Conservation (phyloP, 306 rosid species). For the Prunus davidiana region DNA sequence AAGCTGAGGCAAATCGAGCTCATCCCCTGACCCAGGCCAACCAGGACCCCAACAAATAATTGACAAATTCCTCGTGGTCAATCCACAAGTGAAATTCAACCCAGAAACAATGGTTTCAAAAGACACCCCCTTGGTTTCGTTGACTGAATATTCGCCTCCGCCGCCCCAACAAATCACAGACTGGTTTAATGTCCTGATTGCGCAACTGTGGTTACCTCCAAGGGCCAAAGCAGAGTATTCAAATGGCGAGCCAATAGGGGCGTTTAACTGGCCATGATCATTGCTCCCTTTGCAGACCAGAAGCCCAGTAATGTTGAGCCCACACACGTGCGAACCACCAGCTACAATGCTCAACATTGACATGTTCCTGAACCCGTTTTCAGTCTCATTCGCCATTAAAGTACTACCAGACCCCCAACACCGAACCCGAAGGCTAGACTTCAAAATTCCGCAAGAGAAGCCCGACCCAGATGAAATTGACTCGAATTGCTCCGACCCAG, state of each 20-base stretch:
- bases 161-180: constrained; percentile 83
- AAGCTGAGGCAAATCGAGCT: no score
- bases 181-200: constrained; percentile 39
- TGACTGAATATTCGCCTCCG: constrained; percentile 30
- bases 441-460: constrained; percentile 74
- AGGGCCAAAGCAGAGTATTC: constrained; percentile 50
- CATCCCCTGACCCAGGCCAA: no score
- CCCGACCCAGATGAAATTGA: constrained; percentile 80
- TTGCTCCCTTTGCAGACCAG: constrained; percentile 58
- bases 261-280: constrained; percentile 46
- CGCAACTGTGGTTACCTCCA: constrained; percentile 73
- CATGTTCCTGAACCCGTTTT: constrained; percentile 43
- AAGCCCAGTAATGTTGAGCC: constrained; percentile 56
- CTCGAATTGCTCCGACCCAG: constrained; percentile 33
- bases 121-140: constrained; percentile 22
- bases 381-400: constrained; percentile 22
- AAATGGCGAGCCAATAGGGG: constrained; percentile 40
- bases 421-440: constrained; percentile 20
- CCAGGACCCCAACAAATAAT: no score
- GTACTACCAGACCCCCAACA: constrained; percentile 58
- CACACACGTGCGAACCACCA: constrained; percentile 71
- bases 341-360: constrained; percentile 58
- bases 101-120: constrained; percentile 72
- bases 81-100: constrained; percentile 57
- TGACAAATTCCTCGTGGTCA: no score